These are phyloP conservation scores for Diaporthe sp. DNA, from an alignment of 2,329 filamentous ascomycete species.

Conservation along the genomic window DNA sequence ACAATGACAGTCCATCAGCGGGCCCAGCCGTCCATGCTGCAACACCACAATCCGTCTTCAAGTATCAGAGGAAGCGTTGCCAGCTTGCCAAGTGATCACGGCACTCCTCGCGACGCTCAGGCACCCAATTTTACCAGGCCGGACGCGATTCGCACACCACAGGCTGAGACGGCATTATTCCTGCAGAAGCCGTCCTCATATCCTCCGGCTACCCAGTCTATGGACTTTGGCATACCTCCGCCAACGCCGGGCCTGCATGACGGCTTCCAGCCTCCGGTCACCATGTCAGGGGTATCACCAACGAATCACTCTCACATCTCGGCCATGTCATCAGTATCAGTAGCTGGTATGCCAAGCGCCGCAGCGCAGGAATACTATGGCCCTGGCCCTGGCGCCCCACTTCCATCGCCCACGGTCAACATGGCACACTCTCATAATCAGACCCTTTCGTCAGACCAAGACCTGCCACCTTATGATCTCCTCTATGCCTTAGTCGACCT, in stretches of 20 bases:
- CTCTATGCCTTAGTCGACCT: constrained; percentile 79
- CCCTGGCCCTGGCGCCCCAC: constrained; percentile 46
- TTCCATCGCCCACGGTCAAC: constrained; percentile 69
- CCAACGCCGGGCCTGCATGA: constrained; percentile 60
- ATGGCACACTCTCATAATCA: constrained; percentile 57
- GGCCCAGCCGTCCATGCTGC: constrained; percentile 35
- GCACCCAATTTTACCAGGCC: constrained; percentile 58
- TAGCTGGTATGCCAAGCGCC: constrained; percentile 49
- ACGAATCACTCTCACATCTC: constrained; percentile 47
- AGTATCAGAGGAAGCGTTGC: constrained; percentile 61
- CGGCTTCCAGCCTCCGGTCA: constrained; percentile 57
- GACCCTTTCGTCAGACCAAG: constrained; percentile 63
- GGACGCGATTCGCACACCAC: constrained; percentile 61
- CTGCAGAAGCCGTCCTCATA: constrained; percentile 68
- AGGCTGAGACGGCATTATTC: constrained; percentile 68
- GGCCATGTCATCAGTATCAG: constrained; percentile 35
- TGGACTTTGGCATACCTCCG: constrained; percentile 62
- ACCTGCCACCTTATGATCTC: constrained; percentile 79
- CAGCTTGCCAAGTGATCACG: constrained; percentile 65
- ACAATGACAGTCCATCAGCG: constrained; percentile 55
- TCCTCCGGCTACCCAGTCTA: constrained; percentile 54
- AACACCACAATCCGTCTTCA: constrained; percentile 45
- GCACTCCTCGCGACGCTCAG: constrained; percentile 61
- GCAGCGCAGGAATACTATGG: constrained; percentile 62
- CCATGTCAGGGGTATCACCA: constrained; percentile 52